These are phyloP conservation scores for Emergomyces pasteurianus DNA, from an alignment of 2,329 filamentous ascomycete genomes.

Conservation along the genomic window DNA sequence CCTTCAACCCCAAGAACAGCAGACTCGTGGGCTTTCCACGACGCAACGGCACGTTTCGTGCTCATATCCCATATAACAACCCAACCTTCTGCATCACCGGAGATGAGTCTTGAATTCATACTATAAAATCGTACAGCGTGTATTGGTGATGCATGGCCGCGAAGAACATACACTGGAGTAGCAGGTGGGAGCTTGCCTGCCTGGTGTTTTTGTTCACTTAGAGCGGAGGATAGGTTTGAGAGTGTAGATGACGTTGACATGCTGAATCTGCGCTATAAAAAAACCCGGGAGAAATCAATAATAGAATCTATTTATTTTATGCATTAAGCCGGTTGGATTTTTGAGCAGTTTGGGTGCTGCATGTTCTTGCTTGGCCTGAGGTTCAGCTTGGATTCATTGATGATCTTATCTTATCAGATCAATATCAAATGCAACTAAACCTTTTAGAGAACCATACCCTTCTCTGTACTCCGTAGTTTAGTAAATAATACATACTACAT, in stretches of 20 bases:
- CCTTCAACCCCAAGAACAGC: constrained; percentile 62
- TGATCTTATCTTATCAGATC: constrained; percentile 2
- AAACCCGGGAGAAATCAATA: not conserved
- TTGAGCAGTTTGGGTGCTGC: not conserved
- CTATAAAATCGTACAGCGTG: constrained; percentile 64
- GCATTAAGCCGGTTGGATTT: not conserved
- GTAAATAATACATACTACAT: not conserved
- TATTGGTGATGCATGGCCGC: constrained; percentile 72
- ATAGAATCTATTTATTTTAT: not conserved
- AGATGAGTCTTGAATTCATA: constrained; percentile 63
- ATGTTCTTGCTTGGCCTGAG: not conserved
- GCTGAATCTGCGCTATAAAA: not conserved
- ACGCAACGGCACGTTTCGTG: constrained; percentile 66
- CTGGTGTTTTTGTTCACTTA: not conserved
- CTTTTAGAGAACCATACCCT: too few relatives aligned
- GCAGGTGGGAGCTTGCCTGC: constrained; percentile 31
- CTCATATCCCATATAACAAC: constrained; percentile 75
- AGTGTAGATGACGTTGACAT: not conserved
- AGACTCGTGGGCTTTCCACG: constrained; percentile 75
- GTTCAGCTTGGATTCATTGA: not conserved
- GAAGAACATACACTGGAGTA: constrained; percentile 58
- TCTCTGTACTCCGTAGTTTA: too few relatives aligned
- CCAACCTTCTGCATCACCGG: constrained; percentile 84
- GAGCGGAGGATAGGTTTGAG: not conserved
- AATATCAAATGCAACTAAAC: too few relatives aligned